Conservation (phyloP, 2,329 filamentous ascomycete species). For the Calonectria honghensis region DNA sequence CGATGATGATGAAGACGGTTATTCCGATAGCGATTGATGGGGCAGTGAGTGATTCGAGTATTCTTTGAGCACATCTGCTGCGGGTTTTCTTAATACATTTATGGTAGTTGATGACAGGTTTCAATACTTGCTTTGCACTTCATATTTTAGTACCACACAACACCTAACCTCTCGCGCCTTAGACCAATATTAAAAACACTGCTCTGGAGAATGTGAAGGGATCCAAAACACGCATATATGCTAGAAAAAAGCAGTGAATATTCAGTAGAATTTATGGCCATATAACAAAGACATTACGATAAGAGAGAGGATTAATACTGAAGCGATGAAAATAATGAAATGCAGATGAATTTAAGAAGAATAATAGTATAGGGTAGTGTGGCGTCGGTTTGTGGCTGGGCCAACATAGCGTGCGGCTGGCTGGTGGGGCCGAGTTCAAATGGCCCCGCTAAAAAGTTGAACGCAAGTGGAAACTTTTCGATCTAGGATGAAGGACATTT, state of each 20-base stretch:
- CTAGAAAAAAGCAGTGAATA: no score
- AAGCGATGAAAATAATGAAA: no score
- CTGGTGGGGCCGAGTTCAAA: constrained; percentile 26
- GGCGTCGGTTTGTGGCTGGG: constrained; percentile 14
- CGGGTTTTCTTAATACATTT: neutral
- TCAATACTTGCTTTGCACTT: neutral
- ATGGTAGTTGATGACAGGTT: neutral
- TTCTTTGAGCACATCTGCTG: no score
- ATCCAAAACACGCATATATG: no score
- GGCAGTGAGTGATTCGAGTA: neutral
- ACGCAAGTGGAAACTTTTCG: constrained; percentile 53
- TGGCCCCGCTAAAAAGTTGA: constrained; percentile 58
- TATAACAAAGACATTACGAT: no score
- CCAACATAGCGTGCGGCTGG: constrained; percentile 4
- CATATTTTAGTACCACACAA: neutral
- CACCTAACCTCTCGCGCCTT: no score
- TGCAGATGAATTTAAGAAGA: neutral
- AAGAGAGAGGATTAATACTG: no score
- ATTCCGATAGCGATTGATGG: neutral
- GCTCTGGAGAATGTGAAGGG: no score
- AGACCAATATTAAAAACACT: no score
- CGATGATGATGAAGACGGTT: neutral
- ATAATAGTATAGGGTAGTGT: neutral
- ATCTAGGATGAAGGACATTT: constrained; percentile 33
- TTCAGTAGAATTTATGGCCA: no score